A percentile compares a stretch with the other conserved stretches of the same genome.
phyloP scores from a whole-genome alignment of 139 green algal species.

The Gonium pectorale region DNA sequence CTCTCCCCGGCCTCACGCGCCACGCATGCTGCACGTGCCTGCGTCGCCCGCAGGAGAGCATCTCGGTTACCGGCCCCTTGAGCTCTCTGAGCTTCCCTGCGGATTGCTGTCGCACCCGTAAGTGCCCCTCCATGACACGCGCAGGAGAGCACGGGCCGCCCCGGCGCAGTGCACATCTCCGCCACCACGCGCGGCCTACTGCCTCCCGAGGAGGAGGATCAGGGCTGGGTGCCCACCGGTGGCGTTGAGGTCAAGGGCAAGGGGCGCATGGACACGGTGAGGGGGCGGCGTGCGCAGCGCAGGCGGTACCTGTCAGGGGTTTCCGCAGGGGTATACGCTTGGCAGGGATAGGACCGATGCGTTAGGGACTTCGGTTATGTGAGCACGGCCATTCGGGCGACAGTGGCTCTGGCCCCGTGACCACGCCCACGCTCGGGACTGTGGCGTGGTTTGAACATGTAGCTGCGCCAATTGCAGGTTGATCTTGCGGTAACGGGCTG shows the following conservation, averaged over 20 bases:
- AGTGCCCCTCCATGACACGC: no score
- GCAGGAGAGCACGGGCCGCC: slow-evolving; percentile 49
- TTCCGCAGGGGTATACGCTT: not conserved
- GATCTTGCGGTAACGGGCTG: no score
- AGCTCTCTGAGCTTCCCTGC: no score
- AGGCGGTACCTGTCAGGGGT: not conserved
- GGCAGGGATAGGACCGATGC: no score
- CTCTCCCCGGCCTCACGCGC: not conserved
- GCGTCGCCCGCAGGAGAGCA: slow-evolving; percentile 27
- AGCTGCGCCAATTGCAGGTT: no score
- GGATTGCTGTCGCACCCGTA: no score
- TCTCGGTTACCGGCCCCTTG: no score
- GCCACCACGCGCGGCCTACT: slow-evolving; percentile 3
- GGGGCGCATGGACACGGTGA: slow-evolving; percentile 56
- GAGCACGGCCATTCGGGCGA: no score
- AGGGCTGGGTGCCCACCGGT: slow-evolving; percentile 25
- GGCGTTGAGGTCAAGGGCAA: slow-evolving; percentile 62
- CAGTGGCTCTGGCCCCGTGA: not conserved
- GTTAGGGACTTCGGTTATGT: no score
- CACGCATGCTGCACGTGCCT: no score
- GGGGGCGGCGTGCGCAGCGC: not conserved
- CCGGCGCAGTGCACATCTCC: slow-evolving; percentile 52
- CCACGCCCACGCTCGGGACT: not conserved
- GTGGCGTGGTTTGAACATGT: not conserved
- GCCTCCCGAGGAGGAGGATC: slow-evolving; percentile 13